A percentile compares a stretch with the other conserved stretches of the same genome.
phyloP scores from a whole-genome alignment of 352 stramenopile species.

The Globisporangium polare region DNA sequence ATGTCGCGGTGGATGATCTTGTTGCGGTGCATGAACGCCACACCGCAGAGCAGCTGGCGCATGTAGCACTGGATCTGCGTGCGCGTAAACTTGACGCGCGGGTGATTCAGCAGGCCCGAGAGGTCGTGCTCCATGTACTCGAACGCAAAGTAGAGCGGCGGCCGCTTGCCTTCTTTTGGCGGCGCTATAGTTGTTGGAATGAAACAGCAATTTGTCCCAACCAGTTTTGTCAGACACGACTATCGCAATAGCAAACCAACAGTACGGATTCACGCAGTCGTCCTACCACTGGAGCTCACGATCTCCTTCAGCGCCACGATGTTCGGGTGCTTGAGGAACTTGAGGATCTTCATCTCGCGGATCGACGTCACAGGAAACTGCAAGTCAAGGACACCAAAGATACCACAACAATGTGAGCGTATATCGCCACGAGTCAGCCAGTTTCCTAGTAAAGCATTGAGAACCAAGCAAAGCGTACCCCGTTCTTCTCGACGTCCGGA shows the following conservation, averaged over 20 bases:
- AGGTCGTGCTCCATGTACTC: constrained; percentile 88
- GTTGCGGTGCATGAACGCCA: constrained; percentile 87
- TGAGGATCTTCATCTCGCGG: constrained; percentile 98
- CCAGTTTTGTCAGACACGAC: constrained; percentile 3
- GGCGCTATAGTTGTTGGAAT: constrained; percentile 30
- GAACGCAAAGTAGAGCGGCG: constrained; percentile 84
- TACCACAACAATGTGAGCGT: neutral
- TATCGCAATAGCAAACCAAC: neutral
- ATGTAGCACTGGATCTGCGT: constrained; percentile 89
- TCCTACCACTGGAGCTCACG: constrained; percentile 77
- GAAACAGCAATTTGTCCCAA: neutral
- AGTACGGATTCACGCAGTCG: neutral
- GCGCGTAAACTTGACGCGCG: constrained; percentile 74
- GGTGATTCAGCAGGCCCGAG: constrained; percentile 77
- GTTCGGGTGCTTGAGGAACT: constrained; percentile 93
- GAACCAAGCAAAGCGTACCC: constrained; percentile 32
- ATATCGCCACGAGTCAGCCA: neutral
- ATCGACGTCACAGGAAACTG: constrained; percentile 95
- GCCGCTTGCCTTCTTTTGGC: constrained; percentile 78
- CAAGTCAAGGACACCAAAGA: neutral
- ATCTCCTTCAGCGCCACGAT: constrained; percentile 96
- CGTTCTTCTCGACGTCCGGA: constrained; percentile 85
- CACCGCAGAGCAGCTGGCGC: constrained; percentile 72
- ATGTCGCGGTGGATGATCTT: constrained; percentile 88
- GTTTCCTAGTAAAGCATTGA: neutral